Conservation (phyloP, 768 basidiomycete species). For the Podaxis mareebaensis region DNA sequence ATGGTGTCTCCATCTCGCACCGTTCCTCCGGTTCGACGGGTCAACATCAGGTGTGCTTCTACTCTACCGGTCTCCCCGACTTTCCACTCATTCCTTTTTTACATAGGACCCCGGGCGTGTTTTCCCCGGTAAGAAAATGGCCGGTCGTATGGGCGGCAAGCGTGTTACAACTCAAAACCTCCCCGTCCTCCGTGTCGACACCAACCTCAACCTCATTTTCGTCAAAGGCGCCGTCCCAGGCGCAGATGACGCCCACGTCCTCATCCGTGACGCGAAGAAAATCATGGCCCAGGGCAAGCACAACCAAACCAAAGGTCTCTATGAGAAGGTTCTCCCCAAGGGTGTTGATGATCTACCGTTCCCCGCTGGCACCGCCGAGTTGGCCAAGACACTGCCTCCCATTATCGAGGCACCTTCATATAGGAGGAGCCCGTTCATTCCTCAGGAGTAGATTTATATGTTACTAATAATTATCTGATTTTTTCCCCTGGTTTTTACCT, state of each 20-base stretch:
- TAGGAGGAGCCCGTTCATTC: conserved; percentile 77
- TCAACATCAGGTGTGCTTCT: conserved; percentile 77
- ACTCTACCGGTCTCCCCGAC: neutral
- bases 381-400: conserved; percentile 65
- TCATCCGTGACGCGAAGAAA: conserved; percentile 89
- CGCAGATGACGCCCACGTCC: conserved; percentile 81
- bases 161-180: conserved; percentile 88
- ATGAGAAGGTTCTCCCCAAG: conserved; percentile 78
- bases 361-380: conserved; percentile 83
- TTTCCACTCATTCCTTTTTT: neutral
- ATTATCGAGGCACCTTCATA: conserved; percentile 73
- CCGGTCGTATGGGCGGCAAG: conserved; percentile 87
- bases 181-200: conserved; percentile 85
- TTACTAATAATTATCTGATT: conserved; percentile 19
- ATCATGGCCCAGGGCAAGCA: conserved; percentile 64
- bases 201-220: conserved; percentile 82
- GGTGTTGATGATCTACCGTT: conserved; percentile 87
- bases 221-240: conserved; percentile 93
- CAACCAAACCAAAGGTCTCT: conserved; percentile 69
- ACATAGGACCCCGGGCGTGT: conserved; percentile 91
- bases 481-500: conserved; percentile 6
- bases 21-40: conserved; percentile 92
- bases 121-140: conserved; percentile 98
- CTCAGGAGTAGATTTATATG: conserved; percentile 52
- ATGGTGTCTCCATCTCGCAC: conserved; percentile 95